Evolutionary conservation across 2,329 filamentous ascomycete species (phyloP).

Genomic region (Neonectria faginata): DNA sequence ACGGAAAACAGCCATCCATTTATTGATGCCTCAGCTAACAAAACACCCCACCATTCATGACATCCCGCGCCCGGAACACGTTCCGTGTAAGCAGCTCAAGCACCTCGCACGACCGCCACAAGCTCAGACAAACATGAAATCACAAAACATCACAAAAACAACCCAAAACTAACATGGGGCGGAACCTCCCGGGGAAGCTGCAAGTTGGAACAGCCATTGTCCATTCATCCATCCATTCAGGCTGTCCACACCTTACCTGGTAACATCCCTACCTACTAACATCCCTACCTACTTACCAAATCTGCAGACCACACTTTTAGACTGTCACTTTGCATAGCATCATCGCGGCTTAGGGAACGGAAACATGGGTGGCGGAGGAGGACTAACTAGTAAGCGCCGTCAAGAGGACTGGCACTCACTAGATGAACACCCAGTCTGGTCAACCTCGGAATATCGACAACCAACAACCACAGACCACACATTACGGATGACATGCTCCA

Average conservation of each 20-base stretch:
- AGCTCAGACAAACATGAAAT: constrained; percentile 8
- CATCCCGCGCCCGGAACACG: constrained; percentile 21
- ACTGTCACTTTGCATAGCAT: constrained; percentile 12
- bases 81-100: background rate
- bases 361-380: constrained; percentile 11
- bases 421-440: constrained; percentile 25
- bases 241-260: background rate
- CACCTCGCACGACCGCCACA: too few relatives aligned
- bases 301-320: constrained; percentile 15
- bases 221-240: constrained; percentile 12
- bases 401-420: background rate
- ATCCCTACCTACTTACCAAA: constrained; percentile 7
- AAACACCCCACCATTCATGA: constrained; percentile 27
- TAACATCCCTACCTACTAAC: background rate
- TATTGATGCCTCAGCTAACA: constrained; percentile 19
- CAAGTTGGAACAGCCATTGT: background rate
- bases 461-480: background rate
- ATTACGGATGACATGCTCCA: background rate
- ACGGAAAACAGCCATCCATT: background rate
- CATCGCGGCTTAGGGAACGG: constrained; percentile 10
- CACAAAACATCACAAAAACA: background rate
- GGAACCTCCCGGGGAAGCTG: constrained; percentile 24
- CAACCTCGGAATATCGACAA: constrained; percentile 9
- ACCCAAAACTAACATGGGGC: constrained; percentile 10
- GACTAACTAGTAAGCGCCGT: constrained; percentile 3